Evolutionary conservation across 495 filamentous ascomycete genomes (phyloP).

Genomic region (Penicillium cataractarum): DNA sequence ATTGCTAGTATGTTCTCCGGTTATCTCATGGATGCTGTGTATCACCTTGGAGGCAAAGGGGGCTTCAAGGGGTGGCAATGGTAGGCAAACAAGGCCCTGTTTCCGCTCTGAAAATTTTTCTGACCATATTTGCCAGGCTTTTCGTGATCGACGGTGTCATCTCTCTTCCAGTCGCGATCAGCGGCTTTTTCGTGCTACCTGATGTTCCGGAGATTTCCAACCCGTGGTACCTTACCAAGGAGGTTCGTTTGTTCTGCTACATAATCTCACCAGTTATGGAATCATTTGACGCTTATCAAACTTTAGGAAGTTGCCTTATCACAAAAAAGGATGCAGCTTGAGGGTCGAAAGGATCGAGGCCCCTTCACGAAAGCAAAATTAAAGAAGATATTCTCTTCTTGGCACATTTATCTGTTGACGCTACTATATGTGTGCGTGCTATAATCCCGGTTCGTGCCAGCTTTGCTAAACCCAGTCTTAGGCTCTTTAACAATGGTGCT

Average conservation of each 20-base stretch:
- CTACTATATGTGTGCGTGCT: conserved; percentile 44
- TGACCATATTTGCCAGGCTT: conserved; percentile 25
- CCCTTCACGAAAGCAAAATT: conserved; percentile 52
- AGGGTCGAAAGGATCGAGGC: conserved; percentile 47
- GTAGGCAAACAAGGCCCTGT: conserved; percentile 13
- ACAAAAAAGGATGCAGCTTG: conserved; percentile 50
- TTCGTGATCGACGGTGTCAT: conserved; percentile 52
- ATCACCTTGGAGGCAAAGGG: conserved; percentile 47
- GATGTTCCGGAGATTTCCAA: conserved; percentile 63
- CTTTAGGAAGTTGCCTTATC: conserved; percentile 48
- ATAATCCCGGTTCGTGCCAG: not conserved
- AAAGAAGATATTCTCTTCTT: conserved; percentile 57
- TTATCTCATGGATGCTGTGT: conserved; percentile 60
- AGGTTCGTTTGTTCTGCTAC: conserved; percentile 26
- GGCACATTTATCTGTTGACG: conserved; percentile 54
- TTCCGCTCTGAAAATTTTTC: not conserved
- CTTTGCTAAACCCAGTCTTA: conserved; percentile 6
- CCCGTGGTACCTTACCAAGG: conserved; percentile 52
- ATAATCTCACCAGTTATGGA: not conserved
- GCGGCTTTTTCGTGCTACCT: conserved; percentile 62
- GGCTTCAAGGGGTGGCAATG: conserved; percentile 56
- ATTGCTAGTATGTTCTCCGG: conserved; percentile 62
- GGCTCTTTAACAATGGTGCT: conserved; percentile 44
- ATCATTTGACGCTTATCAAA: not conserved
- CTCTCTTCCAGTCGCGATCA: conserved; percentile 51